Evolutionary conservation across 495 filamentous ascomycete genomes (phyloP).

Genomic region (Penicillium roqueforti): DNA sequence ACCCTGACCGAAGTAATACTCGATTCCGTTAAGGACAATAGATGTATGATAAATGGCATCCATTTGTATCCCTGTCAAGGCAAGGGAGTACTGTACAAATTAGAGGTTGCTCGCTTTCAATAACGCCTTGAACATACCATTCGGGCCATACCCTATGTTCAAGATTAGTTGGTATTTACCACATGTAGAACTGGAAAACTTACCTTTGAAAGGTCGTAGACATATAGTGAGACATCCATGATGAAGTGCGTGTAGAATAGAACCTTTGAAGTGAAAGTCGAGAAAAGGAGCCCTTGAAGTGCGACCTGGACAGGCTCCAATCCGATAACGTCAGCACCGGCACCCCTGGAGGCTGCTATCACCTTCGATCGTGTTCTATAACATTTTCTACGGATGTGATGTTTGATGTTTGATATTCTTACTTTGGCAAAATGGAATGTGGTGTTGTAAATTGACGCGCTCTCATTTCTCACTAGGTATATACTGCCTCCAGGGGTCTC

Average conservation of each 20-base stretch:
- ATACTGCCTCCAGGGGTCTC: neutral
- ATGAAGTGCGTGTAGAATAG: neutral
- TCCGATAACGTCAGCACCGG: conserved; percentile 38
- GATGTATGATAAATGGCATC: conserved; percentile 93
- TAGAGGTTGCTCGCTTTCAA: neutral
- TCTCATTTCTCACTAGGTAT: neutral
- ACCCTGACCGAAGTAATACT: conserved; percentile 71
- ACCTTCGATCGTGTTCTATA: conserved; percentile 22
- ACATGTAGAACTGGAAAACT: neutral
- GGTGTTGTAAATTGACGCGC: neutral
- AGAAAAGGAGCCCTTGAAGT: conserved; percentile 14
- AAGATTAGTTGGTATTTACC: neutral
- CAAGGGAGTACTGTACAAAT: conserved; percentile 37
- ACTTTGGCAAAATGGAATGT: neutral
- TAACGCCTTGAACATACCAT: conserved; percentile 30
- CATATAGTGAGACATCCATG: conserved; percentile 89
- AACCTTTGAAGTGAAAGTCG: neutral
- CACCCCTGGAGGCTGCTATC: conserved; percentile 14
- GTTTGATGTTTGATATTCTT: neutral
- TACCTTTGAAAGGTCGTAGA: conserved; percentile 89
- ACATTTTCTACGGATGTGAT: neutral
- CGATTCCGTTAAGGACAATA: conserved; percentile 72
- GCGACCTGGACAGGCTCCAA: conserved; percentile 23
- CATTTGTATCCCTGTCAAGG: conserved; percentile 63
- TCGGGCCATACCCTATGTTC: conserved; percentile 39